Base-by-base conservation (phyloP, 345 rosid species). In the Euphorbia tirucalli region DNA sequence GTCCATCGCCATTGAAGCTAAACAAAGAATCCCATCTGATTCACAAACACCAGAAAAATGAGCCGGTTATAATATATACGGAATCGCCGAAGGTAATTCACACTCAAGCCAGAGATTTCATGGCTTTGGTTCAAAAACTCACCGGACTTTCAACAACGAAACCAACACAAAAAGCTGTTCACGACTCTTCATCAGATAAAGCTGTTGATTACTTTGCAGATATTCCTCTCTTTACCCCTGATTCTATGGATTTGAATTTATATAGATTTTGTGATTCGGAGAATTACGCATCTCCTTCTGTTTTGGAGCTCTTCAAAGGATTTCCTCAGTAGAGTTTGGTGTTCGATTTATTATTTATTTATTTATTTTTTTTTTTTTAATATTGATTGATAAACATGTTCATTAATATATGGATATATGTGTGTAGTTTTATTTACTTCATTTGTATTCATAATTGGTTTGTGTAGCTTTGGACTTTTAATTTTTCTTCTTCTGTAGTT, bases 221-320 rank as follows among this genome's bases (percentile, higher is more conserved):
- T 65, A 70, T 81, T 56, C 84, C 89, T 41, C 77, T 82, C 19
- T 83, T 81, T 39, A 83, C 89, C 0, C 78, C 84, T 2, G 69
- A 44, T 67, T 41, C 80, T 0, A 24, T 74, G 7, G 71, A 75
- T 72, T 48, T 32, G 60, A 56, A 56, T 56, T 56, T 9, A 6
- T 76, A 27, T 48, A 79, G 79, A 73, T 78, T 32, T 61, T 48
- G 79, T 19, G 79, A 80, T 28, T 66, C 79, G 0, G 79, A 86
- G 37, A 79, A n/a, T n/a, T n/a, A n/a, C n/a, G n/a, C n/a, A n/a
- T n/a, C n/a, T n/a, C n/a, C 89, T 0, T 69, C 86, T 7, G 46
- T 71, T 16, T 46, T 71, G 28, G 84, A 80, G 79, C 77, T 79
- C 75, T 28, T 79, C 48, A 83, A 78, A n/a, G n/a, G n/a, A n/a